A percentile compares a stretch with the other conserved stretches of the same genome.
Evolutionary conservation across 2,329 filamentous ascomycete species (phyloP).

Genomic region (Blumeria hordei): DNA sequence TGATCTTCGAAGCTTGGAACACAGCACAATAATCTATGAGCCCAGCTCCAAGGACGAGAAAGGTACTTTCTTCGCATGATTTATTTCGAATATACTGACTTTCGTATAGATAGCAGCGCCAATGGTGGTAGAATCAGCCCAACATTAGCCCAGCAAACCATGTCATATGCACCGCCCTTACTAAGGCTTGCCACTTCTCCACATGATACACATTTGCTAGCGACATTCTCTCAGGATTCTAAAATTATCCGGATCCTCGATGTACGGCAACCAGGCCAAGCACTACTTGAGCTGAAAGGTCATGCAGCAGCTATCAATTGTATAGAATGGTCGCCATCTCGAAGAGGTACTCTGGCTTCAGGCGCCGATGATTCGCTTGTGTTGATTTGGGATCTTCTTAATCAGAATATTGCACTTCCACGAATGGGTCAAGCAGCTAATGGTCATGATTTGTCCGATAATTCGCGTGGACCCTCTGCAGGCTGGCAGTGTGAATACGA

Average conservation of each 20-base stretch:
- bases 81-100: constrained; percentile 4
- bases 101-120: constrained; percentile 22
- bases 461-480: constrained; percentile 41
- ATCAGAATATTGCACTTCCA: constrained; percentile 17
- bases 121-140: constrained; percentile 41
- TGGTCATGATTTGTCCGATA: constrained; percentile 27
- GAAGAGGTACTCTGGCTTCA: constrained; percentile 71
- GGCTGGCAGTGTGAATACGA: constrained; percentile 76
- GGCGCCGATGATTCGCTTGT: constrained; percentile 84
- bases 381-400: constrained; percentile 80
- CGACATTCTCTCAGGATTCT: constrained; percentile 90
- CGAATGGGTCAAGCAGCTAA: constrained; percentile 20
- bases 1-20: constrained; percentile 81
- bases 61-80: constrained; percentile 23
- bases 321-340: constrained; percentile 81
- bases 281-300: constrained; percentile 74
- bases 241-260: constrained; percentile 85
- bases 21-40: constrained; percentile 98
- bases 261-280: constrained; percentile 86
- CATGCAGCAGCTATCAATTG: constrained; percentile 72
- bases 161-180: constrained; percentile 53
- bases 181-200: constrained; percentile 72
- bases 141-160: constrained; percentile 51
- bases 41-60: constrained; percentile 66
- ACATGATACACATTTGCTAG: constrained; percentile 81